phyloP scores from a whole-genome alignment of 2,329 filamentous ascomycete genomes.

The Exophiala sp. region DNA sequence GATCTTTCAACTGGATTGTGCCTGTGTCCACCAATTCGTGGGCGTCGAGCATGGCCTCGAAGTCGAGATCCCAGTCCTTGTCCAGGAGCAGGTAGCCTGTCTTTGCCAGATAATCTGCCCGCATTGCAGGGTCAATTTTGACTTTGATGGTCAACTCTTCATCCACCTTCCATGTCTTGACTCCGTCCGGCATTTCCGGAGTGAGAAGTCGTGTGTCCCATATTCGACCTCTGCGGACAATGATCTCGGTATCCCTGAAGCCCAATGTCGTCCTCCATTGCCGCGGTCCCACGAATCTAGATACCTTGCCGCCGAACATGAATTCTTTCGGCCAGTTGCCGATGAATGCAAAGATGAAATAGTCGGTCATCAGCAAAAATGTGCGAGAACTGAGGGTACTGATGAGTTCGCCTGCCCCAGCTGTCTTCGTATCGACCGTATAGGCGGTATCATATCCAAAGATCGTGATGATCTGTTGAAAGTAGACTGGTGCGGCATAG shows the following conservation, averaged over 20 bases:
- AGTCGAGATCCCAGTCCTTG: slow-evolving; percentile 82
- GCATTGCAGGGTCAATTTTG: slow-evolving; percentile 65
- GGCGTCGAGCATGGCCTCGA: slow-evolving; percentile 72
- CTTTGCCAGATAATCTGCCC: slow-evolving; percentile 66
- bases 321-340: slow-evolving; percentile 74
- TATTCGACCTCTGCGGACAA: slow-evolving; percentile 70
- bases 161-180: slow-evolving; percentile 39
- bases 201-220: slow-evolving; percentile 62
- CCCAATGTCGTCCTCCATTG: slow-evolving; percentile 71
- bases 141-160: slow-evolving; percentile 53
- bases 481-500: slow-evolving; percentile 69
- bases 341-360: slow-evolving; percentile 63
- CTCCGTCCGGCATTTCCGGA: slow-evolving; percentile 35
- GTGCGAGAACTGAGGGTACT: slow-evolving; percentile 59
- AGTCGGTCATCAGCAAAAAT: slow-evolving; percentile 69
- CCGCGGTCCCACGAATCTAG: slow-evolving; percentile 58
- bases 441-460: slow-evolving; percentile 65
- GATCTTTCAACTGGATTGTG: slow-evolving; percentile 56
- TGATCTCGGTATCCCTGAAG: slow-evolving; percentile 70
- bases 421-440: slow-evolving; percentile 58
- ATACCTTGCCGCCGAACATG: slow-evolving; percentile 56
- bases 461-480: slow-evolving; percentile 59
- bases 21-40: slow-evolving; percentile 63
- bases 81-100: slow-evolving; percentile 87
- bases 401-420: slow-evolving; percentile 56